Percentiles rank a stretch among this genome's conserved stretches.
phyloP scores from a whole-genome alignment of 345 rosid species.

The Heritiera littoralis region DNA sequence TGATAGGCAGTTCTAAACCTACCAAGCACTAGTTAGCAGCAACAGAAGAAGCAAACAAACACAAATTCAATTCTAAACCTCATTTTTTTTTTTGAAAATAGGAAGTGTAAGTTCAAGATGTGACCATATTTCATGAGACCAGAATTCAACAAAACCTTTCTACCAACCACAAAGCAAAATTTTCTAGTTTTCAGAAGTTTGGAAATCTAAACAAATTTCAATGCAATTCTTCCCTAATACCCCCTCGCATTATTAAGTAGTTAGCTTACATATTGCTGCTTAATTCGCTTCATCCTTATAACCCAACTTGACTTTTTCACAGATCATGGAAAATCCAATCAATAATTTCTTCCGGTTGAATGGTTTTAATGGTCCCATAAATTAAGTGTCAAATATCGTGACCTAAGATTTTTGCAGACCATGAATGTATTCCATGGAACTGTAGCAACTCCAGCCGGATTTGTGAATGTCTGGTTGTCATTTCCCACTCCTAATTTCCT shows the following conservation, averaged over 20 bases:
- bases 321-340: background rate
- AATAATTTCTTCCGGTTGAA: background rate
- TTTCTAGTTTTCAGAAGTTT: background rate
- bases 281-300: no score
- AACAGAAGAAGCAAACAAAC: background rate
- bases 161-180: background rate
- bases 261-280: no score
- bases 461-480: background rate
- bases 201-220: background rate
- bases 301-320: background rate
- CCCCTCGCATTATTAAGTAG: no score
- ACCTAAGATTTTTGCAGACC: background rate
- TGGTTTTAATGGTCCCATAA: background rate
- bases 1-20: background rate
- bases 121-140: background rate
- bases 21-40: background rate
- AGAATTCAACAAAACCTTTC: background rate
- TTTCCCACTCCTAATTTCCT: background rate
- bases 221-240: no score
- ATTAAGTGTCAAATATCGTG: background rate
- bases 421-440: background rate
- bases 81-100: background rate
- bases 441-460: background rate
- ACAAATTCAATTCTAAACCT: background rate
- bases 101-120: background rate